phyloP scores from a whole-genome alignment of 1,284 basidiomycete genomes.

The Sporisorium iseilematis-ciliati region DNA sequence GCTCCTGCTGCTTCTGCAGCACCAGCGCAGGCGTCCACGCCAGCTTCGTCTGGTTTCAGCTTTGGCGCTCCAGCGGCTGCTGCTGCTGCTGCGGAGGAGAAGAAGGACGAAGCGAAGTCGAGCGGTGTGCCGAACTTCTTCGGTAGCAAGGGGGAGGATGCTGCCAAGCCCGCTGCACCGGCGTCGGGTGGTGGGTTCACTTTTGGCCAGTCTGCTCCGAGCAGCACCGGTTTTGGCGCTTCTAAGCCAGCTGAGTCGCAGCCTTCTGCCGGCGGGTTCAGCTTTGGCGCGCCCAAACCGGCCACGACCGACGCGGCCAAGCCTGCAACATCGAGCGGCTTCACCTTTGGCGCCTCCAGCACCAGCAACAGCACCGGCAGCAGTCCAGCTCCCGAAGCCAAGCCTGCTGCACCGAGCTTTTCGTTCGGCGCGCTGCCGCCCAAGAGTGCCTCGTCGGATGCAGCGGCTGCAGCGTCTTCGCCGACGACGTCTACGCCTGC shows the following conservation, averaged over 20 bases:
- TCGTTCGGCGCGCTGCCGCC: constrained; percentile 22
- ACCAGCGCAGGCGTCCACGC: neutral
- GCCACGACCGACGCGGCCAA: constrained; percentile 13
- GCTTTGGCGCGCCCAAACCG: constrained; percentile 29
- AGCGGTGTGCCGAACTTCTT: constrained; percentile 45
- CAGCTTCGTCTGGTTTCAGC: constrained; percentile 17
- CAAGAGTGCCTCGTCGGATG: constrained; percentile 10
- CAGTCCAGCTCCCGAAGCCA: constrained; percentile 16
- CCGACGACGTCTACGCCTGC: constrained; percentile 22
- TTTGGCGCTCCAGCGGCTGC: constrained; percentile 25
- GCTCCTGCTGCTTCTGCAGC: constrained; percentile 15
- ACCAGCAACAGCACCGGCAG: constrained; percentile 8
- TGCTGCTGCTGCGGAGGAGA: constrained; percentile 11
- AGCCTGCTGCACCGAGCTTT: constrained; percentile 21
- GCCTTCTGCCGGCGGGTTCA: constrained; percentile 19
- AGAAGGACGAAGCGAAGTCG: constrained; percentile 30
- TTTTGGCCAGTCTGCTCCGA: constrained; percentile 40
- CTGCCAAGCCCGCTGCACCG: constrained; percentile 21
- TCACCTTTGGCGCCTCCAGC: constrained; percentile 31
- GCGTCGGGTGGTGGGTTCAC: constrained; percentile 34
- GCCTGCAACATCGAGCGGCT: constrained; percentile 16
- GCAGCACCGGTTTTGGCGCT: constrained; percentile 17
- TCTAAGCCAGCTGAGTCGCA: constrained; percentile 11
- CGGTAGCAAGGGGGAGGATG: constrained; percentile 31
- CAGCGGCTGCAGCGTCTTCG: constrained; percentile 19